These are phyloP conservation scores for Amanita rimosa DNA, from an alignment of 768 basidiomycete species.

Conservation along the genomic window DNA sequence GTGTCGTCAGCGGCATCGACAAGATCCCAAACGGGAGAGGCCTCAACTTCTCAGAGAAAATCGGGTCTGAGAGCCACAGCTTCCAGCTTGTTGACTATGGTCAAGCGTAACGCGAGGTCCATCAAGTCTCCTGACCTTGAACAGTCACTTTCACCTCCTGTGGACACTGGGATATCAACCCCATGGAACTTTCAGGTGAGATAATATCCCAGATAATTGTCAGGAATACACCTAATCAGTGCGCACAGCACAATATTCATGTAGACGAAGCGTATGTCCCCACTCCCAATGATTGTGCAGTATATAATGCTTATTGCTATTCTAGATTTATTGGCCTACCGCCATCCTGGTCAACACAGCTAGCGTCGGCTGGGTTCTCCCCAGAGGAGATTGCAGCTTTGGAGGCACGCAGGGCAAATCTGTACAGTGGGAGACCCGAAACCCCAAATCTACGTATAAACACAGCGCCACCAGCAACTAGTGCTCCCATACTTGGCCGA, in stretches of 20 bases:
- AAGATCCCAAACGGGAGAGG: slow-evolving; percentile 14
- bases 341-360: slow-evolving; percentile 59
- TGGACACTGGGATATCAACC: slow-evolving; percentile 52
- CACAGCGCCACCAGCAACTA: slow-evolving; percentile 7
- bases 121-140: slow-evolving; percentile 15
- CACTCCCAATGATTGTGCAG: background rate
- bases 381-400: slow-evolving; percentile 60
- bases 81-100: slow-evolving; percentile 31
- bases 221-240: background rate
- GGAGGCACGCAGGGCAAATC: slow-evolving; percentile 28
- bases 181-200: slow-evolving; percentile 73
- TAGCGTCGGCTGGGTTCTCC: slow-evolving; percentile 49
- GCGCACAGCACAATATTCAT: slow-evolving; percentile 58
- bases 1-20: slow-evolving; percentile 22
- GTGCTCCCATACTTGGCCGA: slow-evolving; percentile 13
- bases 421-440: slow-evolving; percentile 24
- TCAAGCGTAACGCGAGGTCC: slow-evolving; percentile 21
- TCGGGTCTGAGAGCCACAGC: slow-evolving; percentile 20
- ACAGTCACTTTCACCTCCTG: slow-evolving; percentile 15
- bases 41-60: slow-evolving; percentile 5
- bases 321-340: slow-evolving; percentile 53
- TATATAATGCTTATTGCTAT: background rate
- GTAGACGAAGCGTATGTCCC: slow-evolving; percentile 59
- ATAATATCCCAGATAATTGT: background rate
- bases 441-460: slow-evolving; percentile 11